Conservation (phyloP, 2,329 filamentous ascomycete genomes). For the Botrytis galanthina region DNA sequence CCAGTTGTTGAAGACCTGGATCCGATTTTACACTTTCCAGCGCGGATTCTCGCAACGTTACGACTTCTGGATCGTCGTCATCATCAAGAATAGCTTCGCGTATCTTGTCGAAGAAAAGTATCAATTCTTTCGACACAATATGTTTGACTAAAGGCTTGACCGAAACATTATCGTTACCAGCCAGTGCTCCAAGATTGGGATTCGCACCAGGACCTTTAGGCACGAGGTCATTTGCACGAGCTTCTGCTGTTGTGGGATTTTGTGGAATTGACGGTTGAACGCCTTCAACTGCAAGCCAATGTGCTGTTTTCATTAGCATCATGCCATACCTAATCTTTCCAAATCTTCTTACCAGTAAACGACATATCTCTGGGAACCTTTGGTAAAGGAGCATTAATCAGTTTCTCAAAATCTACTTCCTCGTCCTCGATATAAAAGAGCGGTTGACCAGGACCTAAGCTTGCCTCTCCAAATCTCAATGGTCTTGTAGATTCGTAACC, state of each 20-base stretch:
- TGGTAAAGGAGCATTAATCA: constrained; percentile 93
- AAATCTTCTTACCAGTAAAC: constrained; percentile 68
- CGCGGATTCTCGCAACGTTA: constrained; percentile 74
- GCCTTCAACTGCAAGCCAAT: constrained; percentile 97
- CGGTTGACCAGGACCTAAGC: constrained; percentile 87
- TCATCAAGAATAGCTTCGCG: constrained; percentile 86
- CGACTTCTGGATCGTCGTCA: constrained; percentile 73
- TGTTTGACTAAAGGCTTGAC: constrained; percentile 94
- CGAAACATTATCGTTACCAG: constrained; percentile 76
- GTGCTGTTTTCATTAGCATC: constrained; percentile 55
- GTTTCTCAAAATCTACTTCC: constrained; percentile 97
- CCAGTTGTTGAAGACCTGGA: constrained; percentile 88
- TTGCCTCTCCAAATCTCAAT: constrained; percentile 89
- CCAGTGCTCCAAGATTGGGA: constrained; percentile 76
- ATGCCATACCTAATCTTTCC: not conserved
- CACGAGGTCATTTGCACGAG: constrained; percentile 77
- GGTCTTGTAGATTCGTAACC: constrained; percentile 92
- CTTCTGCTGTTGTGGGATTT: constrained; percentile 85
- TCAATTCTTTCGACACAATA: constrained; percentile 90
- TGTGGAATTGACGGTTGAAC: constrained; percentile 96
- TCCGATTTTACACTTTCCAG: constrained; percentile 83
- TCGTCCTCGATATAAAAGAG: constrained; percentile 98
- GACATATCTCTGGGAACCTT: constrained; percentile 92
- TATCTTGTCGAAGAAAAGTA: constrained; percentile 96
- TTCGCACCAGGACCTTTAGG: constrained; percentile 90